Conservation (phyloP, 345 rosid species). For the Salix exigua region DNA sequence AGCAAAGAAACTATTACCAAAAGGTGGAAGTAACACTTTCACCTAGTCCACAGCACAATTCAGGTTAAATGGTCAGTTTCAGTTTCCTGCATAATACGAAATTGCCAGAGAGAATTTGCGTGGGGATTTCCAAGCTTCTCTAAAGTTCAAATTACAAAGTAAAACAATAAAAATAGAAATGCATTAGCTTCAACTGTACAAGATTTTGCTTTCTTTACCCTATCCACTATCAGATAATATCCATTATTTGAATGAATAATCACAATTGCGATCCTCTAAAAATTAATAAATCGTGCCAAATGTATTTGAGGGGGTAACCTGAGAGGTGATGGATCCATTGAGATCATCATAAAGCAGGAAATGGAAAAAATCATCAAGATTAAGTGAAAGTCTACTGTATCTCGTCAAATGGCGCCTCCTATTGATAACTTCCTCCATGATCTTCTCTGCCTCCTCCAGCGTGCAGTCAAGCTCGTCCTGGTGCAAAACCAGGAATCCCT, state of each 20-base stretch:
- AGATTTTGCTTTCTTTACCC: not conserved
- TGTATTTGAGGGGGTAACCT: constrained; percentile 7
- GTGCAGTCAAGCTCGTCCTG: constrained; percentile 17
- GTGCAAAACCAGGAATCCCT: constrained; percentile 16
- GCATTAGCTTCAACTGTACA: not conserved
- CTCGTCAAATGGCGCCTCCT: constrained; percentile 14
- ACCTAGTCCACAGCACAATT: not conserved
- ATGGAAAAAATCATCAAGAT: constrained; percentile 26
- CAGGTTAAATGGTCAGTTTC: not conserved
- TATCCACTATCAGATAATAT: not conserved
- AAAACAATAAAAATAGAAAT: not conserved
- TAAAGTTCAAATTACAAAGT: not conserved
- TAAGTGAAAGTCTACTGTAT: constrained; percentile 10
- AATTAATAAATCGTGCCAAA: not conserved
- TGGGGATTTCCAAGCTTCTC: not conserved
- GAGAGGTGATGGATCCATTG: constrained; percentile 19
- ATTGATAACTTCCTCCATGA: constrained; percentile 15
- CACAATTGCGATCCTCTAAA: not conserved
- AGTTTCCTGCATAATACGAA: not conserved
- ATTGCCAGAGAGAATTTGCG: not conserved
- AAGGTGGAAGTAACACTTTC: not conserved
- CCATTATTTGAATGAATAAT: not conserved
- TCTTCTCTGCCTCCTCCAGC: constrained; percentile 8
- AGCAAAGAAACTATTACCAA: not conserved
- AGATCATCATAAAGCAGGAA: constrained; percentile 27